A percentile compares a stretch with the other conserved stretches of the same genome.
Conservation (phyloP, 164 flowering plant genomes). For the Berberis vulgaris region DNA sequence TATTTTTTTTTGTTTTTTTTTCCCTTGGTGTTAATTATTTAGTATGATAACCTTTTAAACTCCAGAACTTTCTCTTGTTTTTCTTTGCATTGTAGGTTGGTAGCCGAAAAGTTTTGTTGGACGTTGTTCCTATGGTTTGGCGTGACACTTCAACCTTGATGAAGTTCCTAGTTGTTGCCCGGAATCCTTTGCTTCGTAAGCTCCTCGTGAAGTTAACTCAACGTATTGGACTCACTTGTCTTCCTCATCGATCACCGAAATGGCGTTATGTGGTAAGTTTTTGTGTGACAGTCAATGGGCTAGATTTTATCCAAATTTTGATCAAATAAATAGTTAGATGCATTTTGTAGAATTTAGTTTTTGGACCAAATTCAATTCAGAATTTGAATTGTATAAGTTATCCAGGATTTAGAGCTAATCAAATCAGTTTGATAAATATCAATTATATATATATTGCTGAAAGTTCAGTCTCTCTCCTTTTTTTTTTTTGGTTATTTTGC, state of each 20-base stretch:
- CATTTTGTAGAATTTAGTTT: no score
- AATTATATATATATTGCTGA: no score
- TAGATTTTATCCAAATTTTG: background rate
- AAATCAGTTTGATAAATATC: no score
- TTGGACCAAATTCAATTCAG: no score
- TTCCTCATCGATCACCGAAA: constrained; percentile 63
- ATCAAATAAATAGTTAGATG: no score
- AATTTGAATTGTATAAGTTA: no score
- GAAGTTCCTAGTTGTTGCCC: constrained; percentile 52
- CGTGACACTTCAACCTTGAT: constrained; percentile 46
- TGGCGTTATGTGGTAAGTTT: constrained; percentile 86
- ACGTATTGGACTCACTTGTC: constrained; percentile 70
- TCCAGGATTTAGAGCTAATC: no score
- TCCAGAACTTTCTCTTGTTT: background rate
- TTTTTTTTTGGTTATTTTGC: no score
- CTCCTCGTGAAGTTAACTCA: constrained; percentile 76
- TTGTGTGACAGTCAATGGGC: background rate
- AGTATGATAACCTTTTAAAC: no score
- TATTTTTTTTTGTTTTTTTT: no score
- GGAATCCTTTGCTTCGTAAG: constrained; percentile 88
- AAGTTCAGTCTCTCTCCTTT: no score
- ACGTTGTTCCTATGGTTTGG: constrained; percentile 64
- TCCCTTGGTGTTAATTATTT: no score
- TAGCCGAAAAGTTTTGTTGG: constrained; percentile 41
- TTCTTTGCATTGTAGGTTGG: constrained; percentile 50